Evolutionary conservation across 345 rosid species (phyloP), one percentile per base, ranked within the genome.

Genomic region (Excoecaria agallocha): DNA sequence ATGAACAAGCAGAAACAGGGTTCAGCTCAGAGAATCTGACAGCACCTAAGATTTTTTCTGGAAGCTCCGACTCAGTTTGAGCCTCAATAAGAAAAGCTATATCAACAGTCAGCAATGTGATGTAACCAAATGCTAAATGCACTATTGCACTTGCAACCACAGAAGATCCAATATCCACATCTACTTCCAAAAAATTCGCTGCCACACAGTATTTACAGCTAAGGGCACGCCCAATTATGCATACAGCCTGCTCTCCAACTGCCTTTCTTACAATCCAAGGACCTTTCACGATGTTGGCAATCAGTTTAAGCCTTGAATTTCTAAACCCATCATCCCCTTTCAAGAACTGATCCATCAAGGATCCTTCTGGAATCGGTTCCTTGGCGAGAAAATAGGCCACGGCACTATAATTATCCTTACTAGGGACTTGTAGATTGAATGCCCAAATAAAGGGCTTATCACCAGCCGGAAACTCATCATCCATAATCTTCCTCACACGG

Each of bases 211-310:
- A 90, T 77, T 87, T 89, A 81, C 98, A 91, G 56, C 87, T 73
- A 70, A 94, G 77, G 58, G 98, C 88, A 37, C 95, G 97, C 55
- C 98, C 98, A 25, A 94, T 90, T 55, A 95, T 75, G 74, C 98
- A 95, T 46, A 92, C 90, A 2, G 99, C 99, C 76, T 92, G 99
- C 87, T 95, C 98, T 56, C 98, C 99, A 70, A 92, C 99, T 43
- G 99, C 99, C 82, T 87, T 95, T 82, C 86, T 89, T 37, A 95
- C 98, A 3, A 92, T 91, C 99, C 99, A 95, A 10, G 99, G 99
- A 5, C 98, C 99, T 78, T 90, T 86, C 72, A 90, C 97, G 39
- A 95, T 87, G 91, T 93, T 95, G 48, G 98, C 99, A 55, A 95
- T 91, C 84, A 92, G 75, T 74, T 95, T 95, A 54, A 95, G 97